Conservation (phyloP, 345 rosid genomes). For the Rhodamnia argentea region DNA sequence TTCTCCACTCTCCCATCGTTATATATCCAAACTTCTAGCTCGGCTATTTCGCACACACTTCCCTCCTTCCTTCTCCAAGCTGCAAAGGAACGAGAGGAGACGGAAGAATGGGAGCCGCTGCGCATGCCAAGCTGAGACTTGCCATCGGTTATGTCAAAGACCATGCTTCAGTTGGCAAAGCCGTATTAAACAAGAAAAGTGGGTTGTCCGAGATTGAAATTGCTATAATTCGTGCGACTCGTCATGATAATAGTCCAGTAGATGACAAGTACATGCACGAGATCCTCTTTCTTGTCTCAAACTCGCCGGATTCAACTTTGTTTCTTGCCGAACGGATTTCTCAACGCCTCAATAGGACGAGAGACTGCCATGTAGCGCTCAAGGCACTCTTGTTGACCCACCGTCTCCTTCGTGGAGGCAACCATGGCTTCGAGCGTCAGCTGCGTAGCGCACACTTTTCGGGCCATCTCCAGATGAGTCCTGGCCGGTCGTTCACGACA, state of each 20-base stretch:
- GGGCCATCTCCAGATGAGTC: slow-evolving; percentile 64
- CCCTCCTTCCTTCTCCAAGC: not conserved
- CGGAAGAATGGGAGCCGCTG: slow-evolving; percentile 35
- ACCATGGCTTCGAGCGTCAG: slow-evolving; percentile 54
- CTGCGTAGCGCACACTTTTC: slow-evolving; percentile 44
- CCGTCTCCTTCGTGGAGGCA: slow-evolving; percentile 83
- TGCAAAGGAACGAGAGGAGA: not conserved
- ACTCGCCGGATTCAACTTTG: slow-evolving; percentile 50
- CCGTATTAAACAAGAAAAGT: slow-evolving; percentile 39
- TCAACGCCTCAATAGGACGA: slow-evolving; percentile 65
- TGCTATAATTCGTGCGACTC: slow-evolving; percentile 73
- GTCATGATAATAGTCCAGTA: slow-evolving; percentile 46
- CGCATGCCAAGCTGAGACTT: slow-evolving; percentile 41
- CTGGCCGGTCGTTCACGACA: slow-evolving; percentile 6
- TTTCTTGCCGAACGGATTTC: slow-evolving; percentile 72
- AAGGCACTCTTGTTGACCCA: slow-evolving; percentile 70
- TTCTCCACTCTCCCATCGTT: not conserved
- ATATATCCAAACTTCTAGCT: slow-evolving; percentile 1
- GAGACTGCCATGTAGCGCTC: slow-evolving; percentile 57
- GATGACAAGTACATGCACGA: slow-evolving; percentile 69
- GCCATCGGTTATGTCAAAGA: slow-evolving; percentile 67
- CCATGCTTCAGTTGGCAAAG: slow-evolving; percentile 71
- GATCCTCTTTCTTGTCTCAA: slow-evolving; percentile 75
- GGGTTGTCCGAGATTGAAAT: slow-evolving; percentile 53
- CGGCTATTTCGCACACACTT: slow-evolving; percentile 1